Evolutionary conservation across 441 rosid genomes (phyloP).

Genomic region (Croton laevigatus): DNA sequence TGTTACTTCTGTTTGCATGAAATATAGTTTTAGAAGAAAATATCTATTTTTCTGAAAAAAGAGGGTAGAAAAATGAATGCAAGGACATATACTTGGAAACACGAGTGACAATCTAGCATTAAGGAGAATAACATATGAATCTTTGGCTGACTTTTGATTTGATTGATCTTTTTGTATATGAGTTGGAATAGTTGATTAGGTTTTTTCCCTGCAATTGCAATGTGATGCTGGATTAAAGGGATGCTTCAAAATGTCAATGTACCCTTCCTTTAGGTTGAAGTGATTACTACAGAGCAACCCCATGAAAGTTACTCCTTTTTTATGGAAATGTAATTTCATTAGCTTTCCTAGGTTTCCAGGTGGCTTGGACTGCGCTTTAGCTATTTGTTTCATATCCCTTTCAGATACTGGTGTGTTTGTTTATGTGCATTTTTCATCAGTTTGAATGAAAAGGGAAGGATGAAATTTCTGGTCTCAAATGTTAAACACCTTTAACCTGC

Average conservation of each 20-base stretch:
- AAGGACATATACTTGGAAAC: not conserved
- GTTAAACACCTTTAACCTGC: not conserved
- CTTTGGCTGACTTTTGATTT: not conserved
- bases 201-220: not conserved
- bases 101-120: not conserved
- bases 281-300: not conserved
- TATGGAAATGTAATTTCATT: not conserved
- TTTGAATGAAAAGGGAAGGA: not conserved
- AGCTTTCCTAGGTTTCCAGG: not conserved
- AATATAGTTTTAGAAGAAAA: not conserved
- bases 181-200: not conserved
- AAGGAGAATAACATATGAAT: not conserved
- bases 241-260: not conserved
- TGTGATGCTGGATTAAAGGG: not conserved
- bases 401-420: not conserved
- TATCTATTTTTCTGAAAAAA: too few relatives aligned
- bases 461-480: not conserved
- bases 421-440: not conserved
- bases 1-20: not conserved
- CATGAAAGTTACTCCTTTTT: not conserved
- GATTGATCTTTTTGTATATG: not conserved
- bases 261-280: constrained; percentile 1
- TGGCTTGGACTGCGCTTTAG: not conserved
- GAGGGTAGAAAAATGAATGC: not conserved
- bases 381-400: not conserved